Evolutionary conservation across 441 rosid species (phyloP).

Genomic region (Adansonia gregorii): DNA sequence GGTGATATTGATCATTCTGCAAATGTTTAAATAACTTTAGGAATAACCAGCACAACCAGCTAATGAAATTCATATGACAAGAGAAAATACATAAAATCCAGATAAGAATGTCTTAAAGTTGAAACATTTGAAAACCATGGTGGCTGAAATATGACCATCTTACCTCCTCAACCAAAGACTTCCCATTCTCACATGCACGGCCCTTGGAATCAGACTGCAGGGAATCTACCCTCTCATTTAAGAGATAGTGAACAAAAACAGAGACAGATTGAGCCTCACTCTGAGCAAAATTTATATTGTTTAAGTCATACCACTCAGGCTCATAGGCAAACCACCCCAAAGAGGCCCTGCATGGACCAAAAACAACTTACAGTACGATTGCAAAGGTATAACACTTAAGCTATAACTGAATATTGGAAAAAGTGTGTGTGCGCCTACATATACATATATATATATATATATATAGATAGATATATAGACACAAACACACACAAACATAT

Average conservation of each 20-base stretch:
- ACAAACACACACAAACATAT: not conserved
- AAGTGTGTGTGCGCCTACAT: too few relatives aligned
- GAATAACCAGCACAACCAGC: conserved; percentile 29
- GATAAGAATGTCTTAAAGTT: conserved; percentile 10
- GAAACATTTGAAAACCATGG: not conserved
- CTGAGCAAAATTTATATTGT: conserved; percentile 65
- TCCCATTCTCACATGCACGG: conserved; percentile 59
- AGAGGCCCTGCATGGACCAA: conserved; percentile 68
- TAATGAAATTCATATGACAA: not conserved
- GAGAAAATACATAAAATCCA: conserved; percentile 1
- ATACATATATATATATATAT: too few relatives aligned
- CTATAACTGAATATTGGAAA: conserved; percentile 10
- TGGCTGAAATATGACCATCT: conserved; percentile 26
- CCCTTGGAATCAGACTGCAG: conserved; percentile 71
- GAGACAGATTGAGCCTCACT: conserved; percentile 90
- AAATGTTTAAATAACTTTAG: conserved; percentile 32
- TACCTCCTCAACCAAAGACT: conserved; percentile 59
- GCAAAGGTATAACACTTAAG: conserved; percentile 16
- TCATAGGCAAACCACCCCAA: conserved; percentile 98
- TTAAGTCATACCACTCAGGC: conserved; percentile 85
- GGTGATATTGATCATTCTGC: conserved; percentile 80
- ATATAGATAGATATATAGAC: too few relatives aligned
- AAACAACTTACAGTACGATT: conserved; percentile 27
- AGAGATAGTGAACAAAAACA: conserved; percentile 74
- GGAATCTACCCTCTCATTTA: conserved; percentile 63